Conservation (phyloP, 805 yeast species). For the Wickerhamomyces chaumierensis region DNA sequence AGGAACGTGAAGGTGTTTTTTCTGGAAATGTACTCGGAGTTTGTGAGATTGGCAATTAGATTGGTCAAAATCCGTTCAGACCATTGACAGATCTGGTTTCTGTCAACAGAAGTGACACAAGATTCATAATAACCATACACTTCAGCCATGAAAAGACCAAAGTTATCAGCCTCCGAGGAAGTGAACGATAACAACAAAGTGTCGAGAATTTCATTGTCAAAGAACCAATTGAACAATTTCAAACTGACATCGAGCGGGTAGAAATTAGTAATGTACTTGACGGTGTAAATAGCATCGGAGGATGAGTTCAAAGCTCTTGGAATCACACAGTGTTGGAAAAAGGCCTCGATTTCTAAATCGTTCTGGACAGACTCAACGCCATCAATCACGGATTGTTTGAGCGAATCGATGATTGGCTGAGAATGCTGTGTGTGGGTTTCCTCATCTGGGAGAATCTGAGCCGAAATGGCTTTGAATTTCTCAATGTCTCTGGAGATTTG, state of each 20-base stretch:
- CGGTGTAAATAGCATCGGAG: conserved; percentile 65
- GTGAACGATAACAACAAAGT: conserved; percentile 62
- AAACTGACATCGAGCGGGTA: conserved; percentile 32
- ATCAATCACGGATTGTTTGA: no score
- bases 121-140: conserved; percentile 35
- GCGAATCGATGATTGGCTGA: no score
- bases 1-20: conserved; percentile 71
- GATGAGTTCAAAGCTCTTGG: conserved; percentile 76
- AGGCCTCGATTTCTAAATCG: conserved; percentile 18
- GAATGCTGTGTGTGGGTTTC: no score
- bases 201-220: conserved; percentile 35
- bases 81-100: conserved; percentile 37
- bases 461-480: conserved; percentile 4
- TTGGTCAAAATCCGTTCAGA: conserved; percentile 35
- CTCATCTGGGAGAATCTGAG: no score
- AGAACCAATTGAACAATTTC: conserved; percentile 31
- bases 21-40: conserved; percentile 62
- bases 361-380: no score
- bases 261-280: conserved; percentile 45
- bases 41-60: conserved; percentile 17
- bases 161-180: conserved; percentile 66
- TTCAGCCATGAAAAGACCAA: conserved; percentile 63
- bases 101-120: conserved; percentile 19
- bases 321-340: conserved; percentile 55
- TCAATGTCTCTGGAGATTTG: conserved; percentile 8